Percentiles rank a stretch among this genome's conserved stretches.
phyloP scores from a whole-genome alignment of 129 eudicot species.

The Ambrosia artemisiifolia region DNA sequence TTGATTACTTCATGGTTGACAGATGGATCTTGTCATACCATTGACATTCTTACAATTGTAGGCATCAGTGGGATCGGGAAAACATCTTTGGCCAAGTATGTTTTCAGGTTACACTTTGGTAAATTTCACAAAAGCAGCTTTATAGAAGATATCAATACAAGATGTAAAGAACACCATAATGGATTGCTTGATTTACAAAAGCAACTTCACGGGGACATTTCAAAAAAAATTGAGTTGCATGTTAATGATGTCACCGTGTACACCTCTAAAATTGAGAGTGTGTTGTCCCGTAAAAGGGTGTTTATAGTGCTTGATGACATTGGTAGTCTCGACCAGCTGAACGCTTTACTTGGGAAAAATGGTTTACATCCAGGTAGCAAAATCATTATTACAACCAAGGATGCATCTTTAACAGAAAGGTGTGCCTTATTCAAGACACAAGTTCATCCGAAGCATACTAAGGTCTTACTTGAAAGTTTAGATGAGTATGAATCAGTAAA shows the following conservation, averaged over 20 bases:
- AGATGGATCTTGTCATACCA: not conserved
- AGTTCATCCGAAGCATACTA: not conserved
- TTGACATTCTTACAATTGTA: not conserved
- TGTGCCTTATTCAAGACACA: not conserved
- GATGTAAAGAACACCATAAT: not conserved
- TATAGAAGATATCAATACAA: conserved; percentile 7
- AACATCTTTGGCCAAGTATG: conserved; percentile 21
- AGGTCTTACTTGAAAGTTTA: not conserved
- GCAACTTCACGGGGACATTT: conserved; percentile 22
- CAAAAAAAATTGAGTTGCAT: not conserved
- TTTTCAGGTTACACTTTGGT: not conserved
- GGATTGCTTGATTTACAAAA: conserved; percentile 25
- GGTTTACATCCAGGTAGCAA: conserved; percentile 25
- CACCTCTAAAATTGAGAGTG: conserved; percentile 10
- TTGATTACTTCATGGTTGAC: conserved; percentile 27
- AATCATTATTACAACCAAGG: conserved; percentile 31
- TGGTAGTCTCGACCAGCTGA: not conserved
- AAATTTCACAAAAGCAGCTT: conserved; percentile 22
- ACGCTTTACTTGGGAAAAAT: not conserved
- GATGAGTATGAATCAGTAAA: not conserved
- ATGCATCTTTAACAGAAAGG: not conserved
- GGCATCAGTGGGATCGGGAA: conserved; percentile 41
- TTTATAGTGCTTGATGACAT: conserved; percentile 28
- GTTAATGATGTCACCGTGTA: conserved; percentile 4
- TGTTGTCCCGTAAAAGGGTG: not conserved